phyloP scores from a whole-genome alignment of 352 stramenopile genomes.

The Phytopythium litorale region DNA sequence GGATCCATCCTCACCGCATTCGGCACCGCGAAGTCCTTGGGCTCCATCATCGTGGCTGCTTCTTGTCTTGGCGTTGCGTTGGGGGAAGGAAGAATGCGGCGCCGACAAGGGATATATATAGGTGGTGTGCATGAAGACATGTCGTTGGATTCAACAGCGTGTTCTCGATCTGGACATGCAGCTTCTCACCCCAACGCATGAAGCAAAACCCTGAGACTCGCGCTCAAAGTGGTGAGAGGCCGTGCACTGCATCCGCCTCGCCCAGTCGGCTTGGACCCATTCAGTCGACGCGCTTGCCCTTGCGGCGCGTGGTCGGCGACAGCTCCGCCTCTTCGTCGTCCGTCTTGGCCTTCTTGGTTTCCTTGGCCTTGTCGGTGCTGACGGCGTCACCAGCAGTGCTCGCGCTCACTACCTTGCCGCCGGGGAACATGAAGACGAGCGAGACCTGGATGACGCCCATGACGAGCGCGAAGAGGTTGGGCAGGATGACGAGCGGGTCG shows the following conservation, averaged over 20 bases:
- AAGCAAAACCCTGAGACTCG: not conserved
- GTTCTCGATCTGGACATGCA: not conserved
- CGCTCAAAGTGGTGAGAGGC: not conserved
- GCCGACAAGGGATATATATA: not conserved
- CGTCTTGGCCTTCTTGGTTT: slow-evolving; percentile 1
- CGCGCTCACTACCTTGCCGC: slow-evolving; percentile 21
- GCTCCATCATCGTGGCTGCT: slow-evolving; percentile 29
- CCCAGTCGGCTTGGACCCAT: not conserved
- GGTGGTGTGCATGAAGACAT: not conserved
- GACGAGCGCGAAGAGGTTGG: slow-evolving; percentile 61
- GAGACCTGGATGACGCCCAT: slow-evolving; percentile 75
- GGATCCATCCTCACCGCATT: slow-evolving; percentile 30
- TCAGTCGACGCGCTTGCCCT: slow-evolving; percentile 4
- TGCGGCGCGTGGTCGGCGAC: slow-evolving; percentile 4
- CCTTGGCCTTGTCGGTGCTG: slow-evolving; percentile 20
- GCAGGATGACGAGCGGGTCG: slow-evolving; percentile 60
- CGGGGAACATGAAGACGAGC: slow-evolving; percentile 53
- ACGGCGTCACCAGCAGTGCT: slow-evolving; percentile 8
- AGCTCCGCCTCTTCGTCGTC: slow-evolving; percentile 1
- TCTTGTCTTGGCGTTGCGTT: not conserved
- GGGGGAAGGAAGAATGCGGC: not conserved
- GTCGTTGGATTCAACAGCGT: not conserved
- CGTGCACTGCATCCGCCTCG: not conserved
- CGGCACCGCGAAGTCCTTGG: slow-evolving; percentile 52
- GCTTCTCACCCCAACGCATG: not conserved